Base-by-base conservation (phyloP, 2,329 filamentous ascomycete genomes). In the Aphanocladium album region DNA sequence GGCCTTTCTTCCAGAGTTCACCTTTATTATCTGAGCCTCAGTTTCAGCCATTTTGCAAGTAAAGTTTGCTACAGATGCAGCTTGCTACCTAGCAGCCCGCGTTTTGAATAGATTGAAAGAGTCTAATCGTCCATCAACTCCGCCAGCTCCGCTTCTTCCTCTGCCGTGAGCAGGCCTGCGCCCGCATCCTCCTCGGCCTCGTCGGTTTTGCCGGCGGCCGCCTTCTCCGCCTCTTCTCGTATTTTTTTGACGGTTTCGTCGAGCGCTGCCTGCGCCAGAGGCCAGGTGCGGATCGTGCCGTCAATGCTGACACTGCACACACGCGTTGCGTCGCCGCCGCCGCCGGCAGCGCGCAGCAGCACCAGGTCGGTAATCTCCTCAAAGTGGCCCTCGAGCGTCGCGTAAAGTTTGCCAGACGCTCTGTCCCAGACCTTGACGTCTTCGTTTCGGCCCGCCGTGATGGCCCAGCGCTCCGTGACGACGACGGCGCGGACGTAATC, bases 121-220 rank as follows among this genome's bases (percentile, higher is more conserved):
- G 14, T 2, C 65, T 73, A 82, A 64, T 90, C 87, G 64, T 88
- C 91, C 90, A 99, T 90, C 71, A 99, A 76, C 65, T 93, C 95
- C 16, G 91, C 93, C 65, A 99, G 79, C 73, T 98, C 95, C 5
- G 89, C 88, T 74, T 98, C 93, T 73, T 99, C 95, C 67, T 98
- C 93, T 14, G 85, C 89, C 5, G 92, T 96, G 74, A 97, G 77
- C 69, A 87, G 63, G 37, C 73, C 73, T 66, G 71, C 70, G 14
- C 45, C 55, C 11, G 33, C 39, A 61, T 79, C 73, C 60, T 77
- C 76, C 49, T 77, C 73, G 60, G 78, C 73, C 30, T 77, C 76
- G 66, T 82, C 79, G 63, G 84, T 79, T 43, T 77, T 77, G 33
- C 76, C 75, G 2, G 82, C 83, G 30, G 76, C 75, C 3, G 82